Percentiles rank a stretch among this genome's conserved stretches.
Conservation (phyloP, 192 early-diverging fungal genomes). For the Backusella morwellensis region DNA sequence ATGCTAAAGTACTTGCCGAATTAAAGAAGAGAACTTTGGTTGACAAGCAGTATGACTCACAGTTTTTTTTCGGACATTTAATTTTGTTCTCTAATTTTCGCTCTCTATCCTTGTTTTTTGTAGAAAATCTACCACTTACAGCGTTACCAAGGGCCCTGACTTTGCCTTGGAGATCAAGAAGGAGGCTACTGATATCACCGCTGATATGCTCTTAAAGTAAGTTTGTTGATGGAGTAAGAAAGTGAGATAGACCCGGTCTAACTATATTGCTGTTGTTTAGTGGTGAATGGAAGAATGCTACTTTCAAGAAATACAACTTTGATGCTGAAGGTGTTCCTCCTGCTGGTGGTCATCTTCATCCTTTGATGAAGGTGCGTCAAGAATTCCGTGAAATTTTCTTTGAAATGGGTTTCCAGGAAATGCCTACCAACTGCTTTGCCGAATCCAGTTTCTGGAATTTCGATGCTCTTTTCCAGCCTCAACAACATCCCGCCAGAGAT, state of each 20-base stretch:
- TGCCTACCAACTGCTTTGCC: slow-evolving; percentile 97
- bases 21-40: slow-evolving; percentile 75
- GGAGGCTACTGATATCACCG: slow-evolving; percentile 93
- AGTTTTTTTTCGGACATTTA: neutral
- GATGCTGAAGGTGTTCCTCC: slow-evolving; percentile 82
- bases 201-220: slow-evolving; percentile 83
- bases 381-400: slow-evolving; percentile 99
- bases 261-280: slow-evolving; percentile 30
- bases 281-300: slow-evolving; percentile 91
- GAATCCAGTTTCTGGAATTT: slow-evolving; percentile 99
- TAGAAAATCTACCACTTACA: slow-evolving; percentile 79
- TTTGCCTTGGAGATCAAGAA: slow-evolving; percentile 86
- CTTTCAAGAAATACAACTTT: slow-evolving; percentile 99
- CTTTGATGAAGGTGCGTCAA: slow-evolving; percentile 98
- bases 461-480: slow-evolving; percentile 98
- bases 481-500: slow-evolving; percentile 94
- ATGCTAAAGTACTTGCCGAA: slow-evolving; percentile 67
- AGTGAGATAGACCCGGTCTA: neutral
- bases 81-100: neutral
- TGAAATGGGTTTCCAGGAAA: slow-evolving; percentile 98
- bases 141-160: slow-evolving; percentile 80
- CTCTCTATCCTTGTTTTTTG: slow-evolving; percentile 9
- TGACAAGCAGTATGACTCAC: slow-evolving; percentile 58
- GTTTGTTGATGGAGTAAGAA: neutral
- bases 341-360: slow-evolving; percentile 88